Base-by-base conservation (phyloP, 768 basidiomycete species). In the Russula lepida region DNA sequence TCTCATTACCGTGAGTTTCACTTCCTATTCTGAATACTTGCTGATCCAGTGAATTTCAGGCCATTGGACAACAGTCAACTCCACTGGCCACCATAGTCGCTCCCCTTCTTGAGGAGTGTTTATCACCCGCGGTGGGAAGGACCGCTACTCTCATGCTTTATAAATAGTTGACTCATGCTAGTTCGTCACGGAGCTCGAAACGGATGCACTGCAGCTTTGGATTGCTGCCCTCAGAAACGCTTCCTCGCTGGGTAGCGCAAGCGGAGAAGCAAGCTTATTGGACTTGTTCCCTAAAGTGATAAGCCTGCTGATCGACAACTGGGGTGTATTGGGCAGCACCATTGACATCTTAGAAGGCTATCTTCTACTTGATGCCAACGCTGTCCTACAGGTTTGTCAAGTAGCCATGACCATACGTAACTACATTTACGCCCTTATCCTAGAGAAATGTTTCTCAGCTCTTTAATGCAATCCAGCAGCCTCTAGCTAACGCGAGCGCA, bases 131-230 rank as follows among this genome's bases (percentile, higher is more conserved):
- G 15, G 63, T 62, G 39, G 17, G 86, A 84, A 50, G 30, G 15
- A 19, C 15, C 8, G 1, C 44, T 50, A 8, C 6, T 51, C 21
- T 37, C 17, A 37, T 15, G 43, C 4, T 32, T 27, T 25, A 46
- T 30, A 6, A n/a, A 21, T 19, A 23, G 28, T n/a, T 54, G 47
- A 48, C 53, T 7, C 55, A 6, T 50, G 35, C 23, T 52, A 92
- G 89, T 78, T 77, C 32, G 77, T 79, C n/a, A 73, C 79, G 37
- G 79, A 87, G 63, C 78, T 95, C 25, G 92, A 95, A 66, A 83
- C 84, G 62, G 92, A 95, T 70, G 88, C 82, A 0, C 70, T 93
- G 50, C 77, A 76, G 44, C 80, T 95, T 12, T 95, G 92, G 93
- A 75, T 79, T 25, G 76, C 80, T 33, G 81, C 88, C 1, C 73